Evolutionary conservation across 2,329 filamentous ascomycete species (phyloP), one percentile per base, ranked within the genome.

Genomic region (Neospermospora avenae): DNA sequence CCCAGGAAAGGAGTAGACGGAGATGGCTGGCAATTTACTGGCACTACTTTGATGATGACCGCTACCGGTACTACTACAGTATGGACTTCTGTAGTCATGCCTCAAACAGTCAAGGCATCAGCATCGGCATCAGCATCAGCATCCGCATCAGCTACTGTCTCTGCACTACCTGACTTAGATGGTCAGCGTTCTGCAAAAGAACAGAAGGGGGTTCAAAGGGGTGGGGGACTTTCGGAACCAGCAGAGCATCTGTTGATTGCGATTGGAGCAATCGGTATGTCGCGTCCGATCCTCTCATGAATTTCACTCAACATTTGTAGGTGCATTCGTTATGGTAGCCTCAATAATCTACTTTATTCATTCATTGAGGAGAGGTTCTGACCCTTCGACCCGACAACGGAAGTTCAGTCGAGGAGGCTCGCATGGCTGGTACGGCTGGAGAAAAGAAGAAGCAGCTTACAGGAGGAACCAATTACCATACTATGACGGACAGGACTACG

Each of bases 241-340:
- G 64, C 66, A 3, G 63, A 72, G 58, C 64, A 68, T 34, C 56
- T 70, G 31, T 45, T 72, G 35, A 68, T 73, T 55, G 66, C 67
- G 37, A 58, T 58, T 37, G 71, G 68, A 48, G 60, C 68, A 39
- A 69, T 72, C 45, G 69, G 70, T 72, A 67, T 14, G 56, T 65
- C 53, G 45, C 20, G 2, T 22, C 45, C 20, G 10, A 57, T 10
- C 14, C 5, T 7, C 34, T 8, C 25, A 2, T n/a, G 14, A 42
- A 16, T 8, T 16, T 24, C 24, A 34, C 57, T 63, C 41, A 64
- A n/a, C 42, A 48, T 24, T 4, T 42, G 18, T 53, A 73, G 71
- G 69, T 22, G 68, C 67, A 28, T 68, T 72, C 42, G 67, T 72
- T 24, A 68, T 73, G 8, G 48, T 69, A 28, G 35, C 63, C 20